Base-by-base conservation (phyloP, 441 rosid species). In the Adansonia rubrostipa region DNA sequence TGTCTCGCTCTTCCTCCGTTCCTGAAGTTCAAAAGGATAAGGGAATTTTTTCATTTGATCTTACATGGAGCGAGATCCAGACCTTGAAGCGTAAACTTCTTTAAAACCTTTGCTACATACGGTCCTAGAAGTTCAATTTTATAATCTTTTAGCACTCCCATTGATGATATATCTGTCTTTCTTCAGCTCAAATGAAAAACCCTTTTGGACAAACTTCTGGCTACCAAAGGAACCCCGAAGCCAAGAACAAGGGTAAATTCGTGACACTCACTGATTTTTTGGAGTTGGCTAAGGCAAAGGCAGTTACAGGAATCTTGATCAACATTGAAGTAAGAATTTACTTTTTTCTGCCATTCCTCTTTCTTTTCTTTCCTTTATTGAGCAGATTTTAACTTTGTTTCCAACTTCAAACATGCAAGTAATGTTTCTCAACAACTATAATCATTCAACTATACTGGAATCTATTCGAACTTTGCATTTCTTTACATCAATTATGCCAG, bases 31-130 rank as follows among this genome's bases (percentile, higher is more conserved):
- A 92, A 80, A 71, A 77, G 19, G 48, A 78, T 10, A 83, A 86
- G 1, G 98, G 96, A 56, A 83, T 96, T 65, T 96, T 94, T 80
- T 92, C 97, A 17, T 96, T 96, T 74, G 98, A 92, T 79, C 94
- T 96, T 54, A 80, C 93, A 0, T 96, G 99, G 99, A 85, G 79
- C 3, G 98, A 96, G 79, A 92, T 96, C 73, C 92, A 94, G 84
- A 87, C 89, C 81, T 82, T 94, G 76, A 89, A 90, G 78, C 93
- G 97, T 96, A 86, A 82, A 76, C 40, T 75, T 79, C 67, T 73
- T 17, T 33, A 60, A 17, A 36, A 36, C 5, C 42, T 54, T 47
- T 40, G 28, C 22, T 71, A 10, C 6, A 45, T 28, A 40, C 13
- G 2, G 2, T 36, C 42, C 42, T 36, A 36, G 42, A 57, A 6